A percentile compares a stretch with the other conserved stretches of the same genome.
These are phyloP conservation scores for Heliamphora exappendiculata DNA, from an alignment of 148 eudicot genomes.

Conservation along the genomic window DNA sequence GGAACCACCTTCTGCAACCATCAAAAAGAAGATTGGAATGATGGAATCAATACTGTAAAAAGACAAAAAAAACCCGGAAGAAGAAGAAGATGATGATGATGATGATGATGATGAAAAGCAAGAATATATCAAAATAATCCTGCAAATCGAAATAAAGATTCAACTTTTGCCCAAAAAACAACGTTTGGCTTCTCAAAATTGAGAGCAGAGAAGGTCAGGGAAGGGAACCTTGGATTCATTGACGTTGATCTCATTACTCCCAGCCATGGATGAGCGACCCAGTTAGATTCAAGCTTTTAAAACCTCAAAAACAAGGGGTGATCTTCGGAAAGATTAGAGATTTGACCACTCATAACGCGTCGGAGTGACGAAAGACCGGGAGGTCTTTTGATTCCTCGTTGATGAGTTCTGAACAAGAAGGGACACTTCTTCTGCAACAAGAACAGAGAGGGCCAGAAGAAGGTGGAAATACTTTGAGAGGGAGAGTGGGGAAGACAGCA, in stretches of 20 bases:
- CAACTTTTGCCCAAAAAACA: neutral
- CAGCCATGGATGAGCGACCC: constrained; percentile 32
- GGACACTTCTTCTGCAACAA: constrained; percentile 15
- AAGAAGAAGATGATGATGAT: neutral
- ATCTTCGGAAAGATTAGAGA: neutral
- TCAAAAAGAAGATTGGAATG: too few species aligned
- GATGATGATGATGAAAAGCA: too few species aligned
- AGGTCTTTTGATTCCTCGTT: constrained; percentile 11
- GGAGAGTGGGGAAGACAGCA: constrained; percentile 7
- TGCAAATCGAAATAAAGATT: constrained; percentile 10
- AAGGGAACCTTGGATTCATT: constrained; percentile 42
- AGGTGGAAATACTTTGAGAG: constrained; percentile 14
- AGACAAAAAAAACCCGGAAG: neutral
- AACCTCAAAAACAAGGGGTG: neutral
- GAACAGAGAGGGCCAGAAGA: constrained; percentile 14
- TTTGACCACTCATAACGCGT: constrained; percentile 8
- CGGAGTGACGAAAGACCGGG: constrained; percentile 6
- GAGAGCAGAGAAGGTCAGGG: constrained; percentile 6
- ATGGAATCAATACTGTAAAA: too few species aligned
- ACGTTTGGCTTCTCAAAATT: constrained; percentile 8
- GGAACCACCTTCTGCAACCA: constrained; percentile 72
- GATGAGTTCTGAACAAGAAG: constrained; percentile 20
- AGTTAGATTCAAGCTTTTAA: neutral
- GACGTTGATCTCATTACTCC: constrained; percentile 37
- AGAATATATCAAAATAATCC: neutral